These are phyloP conservation scores for Talaromyces sp. DNA, from an alignment of 2,329 filamentous ascomycete genomes.

Conservation along the genomic window DNA sequence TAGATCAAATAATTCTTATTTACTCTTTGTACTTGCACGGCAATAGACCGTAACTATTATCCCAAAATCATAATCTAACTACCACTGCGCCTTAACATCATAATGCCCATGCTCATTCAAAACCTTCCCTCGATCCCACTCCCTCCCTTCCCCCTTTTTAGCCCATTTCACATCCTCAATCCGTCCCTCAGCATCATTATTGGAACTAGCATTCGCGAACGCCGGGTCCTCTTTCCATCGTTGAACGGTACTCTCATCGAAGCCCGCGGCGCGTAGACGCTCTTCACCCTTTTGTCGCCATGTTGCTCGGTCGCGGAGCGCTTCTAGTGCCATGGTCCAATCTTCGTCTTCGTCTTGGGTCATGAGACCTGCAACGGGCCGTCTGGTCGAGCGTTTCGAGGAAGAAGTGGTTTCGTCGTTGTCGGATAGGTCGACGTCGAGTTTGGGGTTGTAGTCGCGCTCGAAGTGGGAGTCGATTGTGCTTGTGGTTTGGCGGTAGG, in stretches of 20 bases:
- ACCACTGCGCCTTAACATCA: constrained; percentile 52
- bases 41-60: not conserved
- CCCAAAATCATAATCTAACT: constrained; percentile 9
- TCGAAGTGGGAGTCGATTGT: constrained; percentile 81
- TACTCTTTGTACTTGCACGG: not conserved
- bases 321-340: constrained; percentile 79
- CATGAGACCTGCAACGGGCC: constrained; percentile 44
- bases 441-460: constrained; percentile 58
- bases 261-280: constrained; percentile 72
- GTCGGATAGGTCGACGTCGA: constrained; percentile 41
- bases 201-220: constrained; percentile 45
- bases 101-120: constrained; percentile 56
- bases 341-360: constrained; percentile 63
- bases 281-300: constrained; percentile 75
- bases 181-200: constrained; percentile 45
- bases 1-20: not conserved
- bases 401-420: constrained; percentile 56
- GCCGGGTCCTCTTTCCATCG: constrained; percentile 66
- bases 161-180: constrained; percentile 72
- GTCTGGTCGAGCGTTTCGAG: constrained; percentile 53
- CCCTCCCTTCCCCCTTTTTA: constrained; percentile 64
- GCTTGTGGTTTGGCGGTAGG: constrained; percentile 55
- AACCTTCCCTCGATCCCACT: constrained; percentile 67
- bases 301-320: constrained; percentile 73
- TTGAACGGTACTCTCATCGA: constrained; percentile 70